Conservation (phyloP, 345 rosid species). For the Capsella bursapastoris region DNA sequence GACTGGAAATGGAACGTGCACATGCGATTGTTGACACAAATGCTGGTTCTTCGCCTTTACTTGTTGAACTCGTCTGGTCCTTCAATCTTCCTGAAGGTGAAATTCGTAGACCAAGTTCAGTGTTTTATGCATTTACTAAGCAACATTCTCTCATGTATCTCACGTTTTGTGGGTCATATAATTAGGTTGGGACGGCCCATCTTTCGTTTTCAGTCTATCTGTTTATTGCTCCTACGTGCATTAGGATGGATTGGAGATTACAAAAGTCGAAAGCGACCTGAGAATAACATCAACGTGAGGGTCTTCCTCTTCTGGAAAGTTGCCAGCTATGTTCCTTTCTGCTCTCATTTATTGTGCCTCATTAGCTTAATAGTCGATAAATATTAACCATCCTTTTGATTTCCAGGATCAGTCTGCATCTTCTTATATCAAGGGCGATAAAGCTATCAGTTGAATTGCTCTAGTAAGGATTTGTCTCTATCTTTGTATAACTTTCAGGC, state of each 20-base stretch:
- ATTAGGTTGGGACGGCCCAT: conserved; percentile 43
- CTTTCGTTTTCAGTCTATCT: conserved; percentile 44
- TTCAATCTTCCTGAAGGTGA: conserved; percentile 33
- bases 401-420: conserved; percentile 30
- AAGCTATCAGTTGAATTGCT: conserved; percentile 19
- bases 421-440: conserved; percentile 18
- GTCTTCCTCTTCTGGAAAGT: conserved; percentile 42
- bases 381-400: background rate
- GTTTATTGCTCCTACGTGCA: conserved; percentile 44
- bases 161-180: conserved; percentile 43
- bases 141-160: conserved; percentile 37
- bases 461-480: conserved; percentile 26
- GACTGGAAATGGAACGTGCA: conserved; percentile 34
- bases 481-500: conserved; percentile 9
- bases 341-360: conserved; percentile 26
- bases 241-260: conserved; percentile 33
- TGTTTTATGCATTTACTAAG: conserved; percentile 32
- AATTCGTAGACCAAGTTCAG: conserved; percentile 42
- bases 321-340: conserved; percentile 47
- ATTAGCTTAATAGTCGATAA: conserved; percentile 22
- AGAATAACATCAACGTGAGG: conserved; percentile 45
- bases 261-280: conserved; percentile 43
- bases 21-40: conserved; percentile 39
- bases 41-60: conserved; percentile 31
- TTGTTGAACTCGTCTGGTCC: conserved; percentile 26